A percentile compares a stretch with the other conserved stretches of the same genome.
Evolutionary conservation across 2,329 filamentous ascomycete genomes (phyloP).

Genomic region (Microascus cirrosus): DNA sequence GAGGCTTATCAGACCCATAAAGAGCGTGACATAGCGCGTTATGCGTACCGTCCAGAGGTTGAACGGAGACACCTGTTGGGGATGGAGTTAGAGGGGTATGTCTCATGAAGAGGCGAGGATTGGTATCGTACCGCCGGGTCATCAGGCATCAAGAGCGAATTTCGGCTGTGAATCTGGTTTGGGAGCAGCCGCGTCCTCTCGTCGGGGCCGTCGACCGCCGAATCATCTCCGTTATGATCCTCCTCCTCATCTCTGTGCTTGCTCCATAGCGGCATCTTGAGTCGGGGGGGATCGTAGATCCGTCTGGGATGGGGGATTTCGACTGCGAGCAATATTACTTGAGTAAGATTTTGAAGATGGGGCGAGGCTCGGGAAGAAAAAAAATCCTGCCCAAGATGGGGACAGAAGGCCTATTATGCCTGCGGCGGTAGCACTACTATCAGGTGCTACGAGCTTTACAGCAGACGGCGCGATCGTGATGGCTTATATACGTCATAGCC

Average conservation of each 20-base stretch:
- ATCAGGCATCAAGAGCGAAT: conserved; percentile 24
- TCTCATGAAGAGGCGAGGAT: background rate
- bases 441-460: background rate
- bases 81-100: background rate
- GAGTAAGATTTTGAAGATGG: background rate
- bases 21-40: conserved; percentile 64
- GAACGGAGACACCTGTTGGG: conserved; percentile 62
- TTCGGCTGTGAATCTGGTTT: conserved; percentile 46
- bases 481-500: background rate
- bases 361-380: background rate
- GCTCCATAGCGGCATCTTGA: conserved; percentile 1
- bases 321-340: background rate
- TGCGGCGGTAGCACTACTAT: background rate
- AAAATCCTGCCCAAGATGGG: background rate
- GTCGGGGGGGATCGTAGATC: background rate
- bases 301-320: background rate
- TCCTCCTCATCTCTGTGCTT: background rate
- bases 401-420: background rate
- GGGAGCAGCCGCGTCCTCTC: conserved; percentile 59
- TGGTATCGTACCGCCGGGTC: conserved; percentile 23
- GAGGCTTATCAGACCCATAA: conserved; percentile 66
- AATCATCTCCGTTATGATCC: conserved; percentile 3
- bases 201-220: conserved; percentile 22
- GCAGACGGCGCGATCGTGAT: background rate
- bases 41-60: conserved; percentile 87